Conservation (phyloP, 2,329 filamentous ascomycete genomes). For the Chaetomium sp. region DNA sequence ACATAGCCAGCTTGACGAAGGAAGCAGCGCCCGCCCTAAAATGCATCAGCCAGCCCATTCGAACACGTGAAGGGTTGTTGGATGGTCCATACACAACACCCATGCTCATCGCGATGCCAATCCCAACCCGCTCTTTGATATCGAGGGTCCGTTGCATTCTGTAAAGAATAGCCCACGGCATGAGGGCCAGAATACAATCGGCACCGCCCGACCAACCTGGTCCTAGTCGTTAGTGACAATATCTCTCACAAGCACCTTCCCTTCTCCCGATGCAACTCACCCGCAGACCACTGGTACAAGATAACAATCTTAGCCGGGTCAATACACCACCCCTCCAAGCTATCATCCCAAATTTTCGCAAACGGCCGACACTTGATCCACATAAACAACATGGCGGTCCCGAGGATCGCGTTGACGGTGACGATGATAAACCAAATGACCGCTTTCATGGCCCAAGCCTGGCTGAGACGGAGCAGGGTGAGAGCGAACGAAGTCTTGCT, state of each 20-base stretch:
- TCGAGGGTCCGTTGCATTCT: constrained; percentile 16
- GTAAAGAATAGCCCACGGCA: constrained; percentile 10
- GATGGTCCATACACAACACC: constrained; percentile 29
- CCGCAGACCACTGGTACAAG: constrained; percentile 13
- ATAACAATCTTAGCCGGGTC: constrained; percentile 9
- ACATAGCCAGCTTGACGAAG: constrained; percentile 15
- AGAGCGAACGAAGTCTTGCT: constrained; percentile 36
- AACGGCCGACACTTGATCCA: constrained; percentile 14
- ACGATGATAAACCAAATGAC: constrained; percentile 28
- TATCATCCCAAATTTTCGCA: constrained; percentile 8
- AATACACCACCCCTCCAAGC: constrained; percentile 6
- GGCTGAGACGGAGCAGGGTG: constrained; percentile 29
- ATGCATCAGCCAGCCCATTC: not conserved
- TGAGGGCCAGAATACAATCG: constrained; percentile 8
- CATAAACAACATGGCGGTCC: constrained; percentile 11
- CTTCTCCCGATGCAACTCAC: not conserved
- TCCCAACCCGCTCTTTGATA: constrained; percentile 25
- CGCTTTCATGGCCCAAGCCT: constrained; percentile 23
- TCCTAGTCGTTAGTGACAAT: not conserved
- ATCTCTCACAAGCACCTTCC: fast-evolving
- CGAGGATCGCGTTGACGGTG: constrained; percentile 25
- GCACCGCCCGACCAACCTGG: constrained; percentile 9
- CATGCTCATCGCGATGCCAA: constrained; percentile 29
- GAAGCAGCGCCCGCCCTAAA: constrained; percentile 9
- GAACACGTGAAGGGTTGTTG: no score